These are phyloP conservation scores for Phytophthora tentaculata DNA, from an alignment of 352 stramenopile genomes.

Conservation along the genomic window DNA sequence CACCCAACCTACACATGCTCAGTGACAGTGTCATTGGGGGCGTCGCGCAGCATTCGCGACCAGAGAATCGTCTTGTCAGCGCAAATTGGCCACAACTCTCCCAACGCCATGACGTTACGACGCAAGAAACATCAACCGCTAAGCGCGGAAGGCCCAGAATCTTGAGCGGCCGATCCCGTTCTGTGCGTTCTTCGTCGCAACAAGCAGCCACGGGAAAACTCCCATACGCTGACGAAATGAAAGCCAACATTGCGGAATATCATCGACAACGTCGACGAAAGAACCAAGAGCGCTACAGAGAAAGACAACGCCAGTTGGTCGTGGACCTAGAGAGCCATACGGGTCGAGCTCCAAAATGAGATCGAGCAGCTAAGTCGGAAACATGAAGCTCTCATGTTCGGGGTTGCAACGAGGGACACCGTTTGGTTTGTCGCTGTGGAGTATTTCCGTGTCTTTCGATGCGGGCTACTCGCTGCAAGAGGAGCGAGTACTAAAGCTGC, in stretches of 20 bases:
- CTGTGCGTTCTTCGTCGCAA: neutral
- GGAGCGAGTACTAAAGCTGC: neutral
- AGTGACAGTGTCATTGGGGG: neutral
- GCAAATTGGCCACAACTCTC: neutral
- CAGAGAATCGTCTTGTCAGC: neutral
- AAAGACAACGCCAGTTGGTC: neutral
- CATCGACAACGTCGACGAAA: conserved; percentile 5
- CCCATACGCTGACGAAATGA: neutral
- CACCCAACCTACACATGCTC: neutral
- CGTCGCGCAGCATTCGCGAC: neutral
- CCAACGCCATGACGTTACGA: neutral
- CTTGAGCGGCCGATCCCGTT: neutral
- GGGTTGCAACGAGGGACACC: neutral
- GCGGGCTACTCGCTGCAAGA: neutral
- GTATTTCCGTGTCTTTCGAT: conserved; percentile 5
- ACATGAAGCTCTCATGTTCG: neutral
- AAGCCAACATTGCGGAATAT: neutral
- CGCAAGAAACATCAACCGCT: neutral
- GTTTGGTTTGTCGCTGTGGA: conserved; percentile 8
- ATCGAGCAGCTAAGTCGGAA: conserved; percentile 1
- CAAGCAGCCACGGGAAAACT: neutral
- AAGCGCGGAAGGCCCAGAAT: neutral
- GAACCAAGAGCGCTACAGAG: conserved; percentile 3
- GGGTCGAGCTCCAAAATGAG: neutral
- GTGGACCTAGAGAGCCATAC: neutral